Conservation (phyloP, 495 filamentous ascomycete genomes). For the Penicillium atrosanguineum region DNA sequence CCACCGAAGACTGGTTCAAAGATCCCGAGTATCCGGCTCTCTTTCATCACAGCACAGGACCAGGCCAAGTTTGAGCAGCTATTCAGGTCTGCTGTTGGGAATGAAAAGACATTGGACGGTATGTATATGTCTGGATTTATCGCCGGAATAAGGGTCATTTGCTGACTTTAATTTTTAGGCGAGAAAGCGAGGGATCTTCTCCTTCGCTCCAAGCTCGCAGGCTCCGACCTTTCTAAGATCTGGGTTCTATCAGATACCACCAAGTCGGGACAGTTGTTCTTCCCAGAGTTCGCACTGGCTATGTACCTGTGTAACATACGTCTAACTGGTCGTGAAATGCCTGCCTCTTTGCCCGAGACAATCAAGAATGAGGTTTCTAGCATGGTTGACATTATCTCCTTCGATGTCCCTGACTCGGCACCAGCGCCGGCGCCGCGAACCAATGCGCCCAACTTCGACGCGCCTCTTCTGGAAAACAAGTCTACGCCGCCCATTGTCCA, state of each 20-base stretch:
- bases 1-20: constrained; percentile 56
- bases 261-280: constrained; percentile 91
- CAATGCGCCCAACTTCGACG: constrained; percentile 80
- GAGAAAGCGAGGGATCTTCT: constrained; percentile 89
- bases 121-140: background rate
- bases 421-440: constrained; percentile 50
- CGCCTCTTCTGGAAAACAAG: constrained; percentile 58
- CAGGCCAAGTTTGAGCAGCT: constrained; percentile 98
- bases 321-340: constrained; percentile 80
- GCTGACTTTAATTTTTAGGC: constrained; percentile 38
- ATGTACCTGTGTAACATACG: constrained; percentile 99
- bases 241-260: constrained; percentile 98
- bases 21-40: constrained; percentile 94
- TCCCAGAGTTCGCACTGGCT: constrained; percentile 95
- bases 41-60: constrained; percentile 92
- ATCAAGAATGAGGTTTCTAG: constrained; percentile 96
- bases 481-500: constrained; percentile 70
- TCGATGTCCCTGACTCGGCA: constrained; percentile 79
- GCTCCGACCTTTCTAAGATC: constrained; percentile 78
- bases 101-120: constrained; percentile 84
- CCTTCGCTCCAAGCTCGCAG: constrained; percentile 80
- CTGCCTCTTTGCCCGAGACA: constrained; percentile 70
- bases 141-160: background rate
- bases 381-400: constrained; percentile 99
- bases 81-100: constrained; percentile 92